Conservation (phyloP, 768 basidiomycete species). For the Trametes punicea region DNA sequence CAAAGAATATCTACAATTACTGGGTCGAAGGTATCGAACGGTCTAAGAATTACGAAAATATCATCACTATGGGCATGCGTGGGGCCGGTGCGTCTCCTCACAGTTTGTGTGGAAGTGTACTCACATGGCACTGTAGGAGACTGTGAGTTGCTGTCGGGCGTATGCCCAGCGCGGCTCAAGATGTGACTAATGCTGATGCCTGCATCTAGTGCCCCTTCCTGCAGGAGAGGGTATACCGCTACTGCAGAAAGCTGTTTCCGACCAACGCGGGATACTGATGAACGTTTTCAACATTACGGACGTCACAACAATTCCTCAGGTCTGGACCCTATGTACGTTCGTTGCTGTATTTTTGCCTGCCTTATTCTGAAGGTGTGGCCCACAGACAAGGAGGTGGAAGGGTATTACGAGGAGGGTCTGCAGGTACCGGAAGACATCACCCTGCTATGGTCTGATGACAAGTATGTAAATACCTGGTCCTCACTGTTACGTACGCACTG, state of each 20-base stretch:
- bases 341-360: neutral
- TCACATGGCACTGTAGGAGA: constrained; percentile 37
- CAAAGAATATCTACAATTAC: constrained; percentile 53
- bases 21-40: constrained; percentile 61
- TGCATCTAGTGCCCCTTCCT: constrained; percentile 44
- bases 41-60: constrained; percentile 55
- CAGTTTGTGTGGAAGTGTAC: neutral
- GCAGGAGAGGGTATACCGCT: constrained; percentile 48
- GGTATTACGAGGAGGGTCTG: constrained; percentile 63
- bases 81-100: constrained; percentile 33
- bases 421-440: constrained; percentile 59
- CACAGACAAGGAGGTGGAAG: constrained; percentile 57
- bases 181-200: neutral
- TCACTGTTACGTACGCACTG: neutral
- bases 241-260: constrained; percentile 51
- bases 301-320: constrained; percentile 54
- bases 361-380: too few species aligned
- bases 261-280: constrained; percentile 57
- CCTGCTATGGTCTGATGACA: constrained; percentile 73
- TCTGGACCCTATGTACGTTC: constrained; percentile 57
- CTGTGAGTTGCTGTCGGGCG: constrained; percentile 26
- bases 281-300: constrained; percentile 47
- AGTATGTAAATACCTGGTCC: constrained; percentile 36
- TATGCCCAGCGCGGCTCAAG: neutral
- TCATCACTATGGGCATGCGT: constrained; percentile 70